Base-by-base conservation (phyloP, 2,329 filamentous ascomycete species). In the Alternaria burnsii region DNA sequence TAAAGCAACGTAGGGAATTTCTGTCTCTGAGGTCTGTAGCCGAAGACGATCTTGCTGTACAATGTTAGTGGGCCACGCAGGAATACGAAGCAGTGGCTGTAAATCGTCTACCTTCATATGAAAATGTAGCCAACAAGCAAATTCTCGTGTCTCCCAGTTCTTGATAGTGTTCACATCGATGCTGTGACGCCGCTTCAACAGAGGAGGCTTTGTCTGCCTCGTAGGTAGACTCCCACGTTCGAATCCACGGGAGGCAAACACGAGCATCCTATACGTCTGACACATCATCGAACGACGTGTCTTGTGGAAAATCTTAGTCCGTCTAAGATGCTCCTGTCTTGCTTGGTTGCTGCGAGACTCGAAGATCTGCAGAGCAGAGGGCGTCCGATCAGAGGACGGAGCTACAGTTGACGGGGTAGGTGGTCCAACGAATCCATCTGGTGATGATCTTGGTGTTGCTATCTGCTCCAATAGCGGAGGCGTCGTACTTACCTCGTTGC, bases 141-240 rank as follows among this genome's bases (percentile, higher is more conserved):
- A 36, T 3, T 16, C 6, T 14, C n/a, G 28, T 16, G 12, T 42
- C 28, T 20, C 34, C 48, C 56, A 59, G 40, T 42, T 14, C 30
- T 34, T 22, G 22, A 12, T 40, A 10, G 55, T 65, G 14, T 57
- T 55, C 16, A 68, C 69, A 22, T 75, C 71, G 24, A 74, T 43
- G n/a, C 63, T 71, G 28, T 73, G 68, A 9, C 70, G 69, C 22
- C 71, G 69, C 30, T 48, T 52, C 20, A 18, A 52, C 24, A 73
- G 47, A 14, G 52, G 22, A 12, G 67, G 66, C 4, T 9, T 52
- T 4, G 66, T 69, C 22, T 20, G 40, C 34, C 41, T 63, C 2
- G 61, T 71, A 2, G 71, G 69, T 20, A 65, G 47, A 28, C 52
- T 14, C 2, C 46, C 59, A 34, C 67, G 67, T 16, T 57, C 52